Conservation (phyloP, 495 filamentous ascomycete genomes). For the Penicillium coffeae region DNA sequence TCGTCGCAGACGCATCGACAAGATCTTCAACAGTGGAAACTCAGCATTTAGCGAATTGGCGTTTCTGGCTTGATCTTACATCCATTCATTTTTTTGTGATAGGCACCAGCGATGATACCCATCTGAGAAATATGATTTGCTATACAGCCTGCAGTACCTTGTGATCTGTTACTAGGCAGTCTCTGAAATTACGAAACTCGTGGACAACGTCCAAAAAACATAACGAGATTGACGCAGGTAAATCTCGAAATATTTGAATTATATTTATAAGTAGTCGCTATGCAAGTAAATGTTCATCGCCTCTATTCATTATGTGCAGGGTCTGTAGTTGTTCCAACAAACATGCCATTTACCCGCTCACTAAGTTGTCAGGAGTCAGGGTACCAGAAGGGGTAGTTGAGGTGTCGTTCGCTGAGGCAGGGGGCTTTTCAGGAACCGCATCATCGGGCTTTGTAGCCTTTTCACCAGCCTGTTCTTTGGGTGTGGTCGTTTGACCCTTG, state of each 20-base stretch:
- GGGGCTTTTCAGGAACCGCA: slow-evolving; percentile 9
- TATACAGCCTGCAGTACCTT: not conserved
- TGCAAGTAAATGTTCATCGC: not conserved
- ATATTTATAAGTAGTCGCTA: not conserved
- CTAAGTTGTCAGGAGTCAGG: slow-evolving; percentile 32
- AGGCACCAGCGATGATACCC: not conserved
- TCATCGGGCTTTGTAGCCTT: slow-evolving; percentile 9
- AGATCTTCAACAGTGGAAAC: slow-evolving; percentile 56
- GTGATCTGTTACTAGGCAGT: no score
- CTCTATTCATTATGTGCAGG: not conserved
- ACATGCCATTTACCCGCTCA: slow-evolving; percentile 26
- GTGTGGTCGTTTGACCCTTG: slow-evolving; percentile 52
- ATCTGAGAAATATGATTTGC: not conserved
- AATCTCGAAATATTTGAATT: not conserved
- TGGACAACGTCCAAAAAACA: no score
- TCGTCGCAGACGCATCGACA: slow-evolving; percentile 50
- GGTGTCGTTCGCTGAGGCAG: slow-evolving; percentile 11
- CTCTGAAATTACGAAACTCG: no score
- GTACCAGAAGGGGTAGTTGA: slow-evolving; percentile 16
- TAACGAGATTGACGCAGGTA: no score
- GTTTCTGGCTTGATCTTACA: slow-evolving; percentile 21
- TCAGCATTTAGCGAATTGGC: slow-evolving; percentile 35
- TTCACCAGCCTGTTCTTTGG: slow-evolving; percentile 10
- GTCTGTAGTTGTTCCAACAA: not conserved
- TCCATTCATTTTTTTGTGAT: not conserved